Evolutionary conservation across 257 asterid species (phyloP).

Genomic region (Anisodus tanguticus): DNA sequence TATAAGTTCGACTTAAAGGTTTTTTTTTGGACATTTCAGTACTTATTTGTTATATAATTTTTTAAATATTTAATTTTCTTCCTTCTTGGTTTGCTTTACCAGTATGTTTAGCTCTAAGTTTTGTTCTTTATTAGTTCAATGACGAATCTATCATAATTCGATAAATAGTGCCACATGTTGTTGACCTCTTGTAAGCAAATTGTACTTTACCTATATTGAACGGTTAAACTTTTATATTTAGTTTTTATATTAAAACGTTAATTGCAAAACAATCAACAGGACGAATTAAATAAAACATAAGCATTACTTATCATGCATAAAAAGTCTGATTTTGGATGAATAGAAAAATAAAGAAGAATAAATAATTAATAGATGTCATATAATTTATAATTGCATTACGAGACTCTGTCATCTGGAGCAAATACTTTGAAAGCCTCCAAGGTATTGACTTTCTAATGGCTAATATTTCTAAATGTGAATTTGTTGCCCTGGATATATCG

Average conservation of each 20-base stretch:
- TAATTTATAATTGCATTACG: not conserved
- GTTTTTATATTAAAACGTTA: not conserved
- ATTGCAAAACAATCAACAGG: not conserved
- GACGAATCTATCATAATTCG: too few species aligned
- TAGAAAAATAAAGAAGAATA: not conserved
- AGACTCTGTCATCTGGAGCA: too few species aligned
- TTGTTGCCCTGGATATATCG: not conserved
- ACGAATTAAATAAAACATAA: not conserved
- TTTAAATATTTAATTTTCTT: too few species aligned
- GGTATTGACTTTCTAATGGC: too few species aligned
- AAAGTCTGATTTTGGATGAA: not conserved
- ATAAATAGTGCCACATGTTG: not conserved
- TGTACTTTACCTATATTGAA: not conserved
- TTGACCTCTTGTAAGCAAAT: not conserved
- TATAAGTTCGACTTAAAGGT: too few species aligned
- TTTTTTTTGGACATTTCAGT: too few species aligned
- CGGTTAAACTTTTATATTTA: not conserved
- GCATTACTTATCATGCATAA: not conserved
- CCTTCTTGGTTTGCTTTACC: not conserved
- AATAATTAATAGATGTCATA: not conserved
- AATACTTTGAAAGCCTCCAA: too few species aligned
- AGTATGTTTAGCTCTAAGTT: not conserved
- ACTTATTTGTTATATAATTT: not conserved
- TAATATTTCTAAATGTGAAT: too few species aligned
- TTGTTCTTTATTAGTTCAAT: too few species aligned